Percentiles rank a stretch among this genome's conserved stretches.
These are phyloP conservation scores for Xylaria sp. DNA, from an alignment of 2,329 filamentous ascomycete species.

Conservation along the genomic window DNA sequence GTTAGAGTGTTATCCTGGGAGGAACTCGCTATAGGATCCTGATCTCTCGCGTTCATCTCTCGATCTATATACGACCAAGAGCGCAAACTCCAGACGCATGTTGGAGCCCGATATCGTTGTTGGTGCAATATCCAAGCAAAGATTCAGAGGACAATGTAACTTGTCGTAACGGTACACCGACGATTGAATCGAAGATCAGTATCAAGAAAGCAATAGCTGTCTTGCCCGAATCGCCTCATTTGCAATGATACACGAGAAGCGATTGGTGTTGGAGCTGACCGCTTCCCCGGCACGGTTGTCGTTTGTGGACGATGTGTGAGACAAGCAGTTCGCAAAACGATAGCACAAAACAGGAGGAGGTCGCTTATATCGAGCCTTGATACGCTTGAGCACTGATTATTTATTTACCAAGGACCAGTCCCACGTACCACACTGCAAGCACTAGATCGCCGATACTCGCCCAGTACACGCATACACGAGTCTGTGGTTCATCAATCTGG, in stretches of 20 bases:
- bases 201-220: not conserved
- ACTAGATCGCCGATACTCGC: conserved; percentile 17
- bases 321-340: conserved; percentile 9
- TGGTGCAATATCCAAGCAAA: conserved; percentile 6
- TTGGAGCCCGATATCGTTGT: conserved; percentile 22
- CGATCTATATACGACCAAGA: conserved; percentile 24
- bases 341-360: conserved; percentile 14
- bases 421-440: conserved; percentile 3
- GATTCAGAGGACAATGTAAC: conserved; percentile 1
- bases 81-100: conserved; percentile 27
- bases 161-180: conserved; percentile 6
- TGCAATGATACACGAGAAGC: not conserved
- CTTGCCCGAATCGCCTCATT: conserved; percentile 6
- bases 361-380: conserved; percentile 20
- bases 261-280: not conserved
- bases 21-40: conserved; percentile 5
- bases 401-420: conserved; percentile 13
- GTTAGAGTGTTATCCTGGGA: conserved; percentile 20
- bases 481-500: conserved; percentile 12
- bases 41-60: conserved; percentile 18
- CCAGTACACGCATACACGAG: conserved; percentile 19
- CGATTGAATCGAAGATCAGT: not conserved
- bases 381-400: conserved; percentile 6
- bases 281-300: not conserved
- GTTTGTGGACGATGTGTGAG: conserved; percentile 3